Evolutionary conservation across 2,329 filamentous ascomycete genomes (phyloP).

Genomic region (Clarireedia monteithiana): DNA sequence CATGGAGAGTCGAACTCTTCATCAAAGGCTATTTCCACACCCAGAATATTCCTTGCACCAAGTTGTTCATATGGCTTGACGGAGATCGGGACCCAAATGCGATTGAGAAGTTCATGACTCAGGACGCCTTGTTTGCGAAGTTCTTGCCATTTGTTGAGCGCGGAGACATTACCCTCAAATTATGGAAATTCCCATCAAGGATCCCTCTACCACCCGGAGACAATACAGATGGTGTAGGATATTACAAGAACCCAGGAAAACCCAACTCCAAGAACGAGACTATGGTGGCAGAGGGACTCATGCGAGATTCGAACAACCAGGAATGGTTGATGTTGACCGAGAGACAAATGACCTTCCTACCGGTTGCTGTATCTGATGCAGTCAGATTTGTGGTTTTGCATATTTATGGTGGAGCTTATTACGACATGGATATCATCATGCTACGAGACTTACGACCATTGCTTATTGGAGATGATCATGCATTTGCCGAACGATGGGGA

Average conservation of each 20-base stretch:
- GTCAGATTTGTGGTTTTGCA: constrained; percentile 48
- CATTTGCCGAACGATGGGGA: constrained; percentile 48
- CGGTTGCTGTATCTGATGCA: constrained; percentile 48
- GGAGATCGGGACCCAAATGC: constrained; percentile 42
- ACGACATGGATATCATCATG: constrained; percentile 49
- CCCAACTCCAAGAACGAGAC: constrained; percentile 30
- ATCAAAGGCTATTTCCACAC: constrained; percentile 50
- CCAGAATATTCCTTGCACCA: constrained; percentile 46
- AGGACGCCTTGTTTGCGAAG: constrained; percentile 43
- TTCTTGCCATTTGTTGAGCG: constrained; percentile 46
- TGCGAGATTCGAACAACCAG: constrained; percentile 40
- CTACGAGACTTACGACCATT: constrained; percentile 47
- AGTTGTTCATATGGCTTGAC: constrained; percentile 47
- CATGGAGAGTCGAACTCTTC: constrained; percentile 48
- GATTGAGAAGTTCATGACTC: constrained; percentile 41
- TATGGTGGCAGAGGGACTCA: constrained; percentile 42
- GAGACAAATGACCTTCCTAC: constrained; percentile 50
- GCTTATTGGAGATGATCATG: constrained; percentile 39
- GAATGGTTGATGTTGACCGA: constrained; percentile 46
- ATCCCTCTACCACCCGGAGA: constrained; percentile 43
- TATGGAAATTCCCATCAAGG: constrained; percentile 45
- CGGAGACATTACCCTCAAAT: constrained; percentile 43
- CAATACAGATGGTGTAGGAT: constrained; percentile 40
- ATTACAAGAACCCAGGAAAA: constrained; percentile 39
- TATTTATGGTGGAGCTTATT: constrained; percentile 45